A percentile compares a stretch with the other conserved stretches of the same genome.
These are phyloP conservation scores for Pholiota adiposa DNA, from an alignment of 1,284 basidiomycete species.

Conservation along the genomic window DNA sequence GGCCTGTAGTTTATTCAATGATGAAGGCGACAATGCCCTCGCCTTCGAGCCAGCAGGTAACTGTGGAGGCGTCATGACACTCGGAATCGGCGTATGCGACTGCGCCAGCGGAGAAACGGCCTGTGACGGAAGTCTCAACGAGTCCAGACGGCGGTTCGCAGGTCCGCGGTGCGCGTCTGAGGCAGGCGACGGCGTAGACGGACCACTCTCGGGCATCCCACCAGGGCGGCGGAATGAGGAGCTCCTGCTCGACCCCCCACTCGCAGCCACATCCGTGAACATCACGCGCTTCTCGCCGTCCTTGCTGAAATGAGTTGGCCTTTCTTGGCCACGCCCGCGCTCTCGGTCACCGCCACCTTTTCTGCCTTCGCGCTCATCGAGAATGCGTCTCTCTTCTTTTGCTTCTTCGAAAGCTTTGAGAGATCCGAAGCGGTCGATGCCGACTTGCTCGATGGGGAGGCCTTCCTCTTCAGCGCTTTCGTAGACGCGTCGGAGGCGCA, in stretches of 20 bases:
- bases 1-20: constrained; percentile 92
- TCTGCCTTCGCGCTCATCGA: constrained; percentile 80
- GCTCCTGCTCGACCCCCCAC: constrained; percentile 73
- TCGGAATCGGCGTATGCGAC: constrained; percentile 83
- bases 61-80: constrained; percentile 80
- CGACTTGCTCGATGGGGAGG: constrained; percentile 79
- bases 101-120: constrained; percentile 52
- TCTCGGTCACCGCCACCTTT: constrained; percentile 42
- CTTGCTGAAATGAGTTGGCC: constrained; percentile 34
- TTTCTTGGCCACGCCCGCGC: constrained; percentile 39
- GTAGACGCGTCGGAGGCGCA: constrained; percentile 89
- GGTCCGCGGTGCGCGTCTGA: constrained; percentile 38
- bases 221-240: constrained; percentile 83
- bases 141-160: constrained; percentile 55
- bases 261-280: constrained; percentile 67
- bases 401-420: constrained; percentile 89
- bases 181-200: constrained; percentile 61
- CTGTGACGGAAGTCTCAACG: constrained; percentile 58
- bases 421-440: constrained; percentile 86
- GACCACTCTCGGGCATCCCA: constrained; percentile 53
- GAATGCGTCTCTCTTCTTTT: constrained; percentile 79
- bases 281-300: constrained; percentile 63
- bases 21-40: constrained; percentile 69
- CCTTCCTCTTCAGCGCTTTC: constrained; percentile 90
- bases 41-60: constrained; percentile 38